These are phyloP conservation scores for Mycena galericulata DNA, from an alignment of 768 basidiomycete species.

Conservation along the genomic window DNA sequence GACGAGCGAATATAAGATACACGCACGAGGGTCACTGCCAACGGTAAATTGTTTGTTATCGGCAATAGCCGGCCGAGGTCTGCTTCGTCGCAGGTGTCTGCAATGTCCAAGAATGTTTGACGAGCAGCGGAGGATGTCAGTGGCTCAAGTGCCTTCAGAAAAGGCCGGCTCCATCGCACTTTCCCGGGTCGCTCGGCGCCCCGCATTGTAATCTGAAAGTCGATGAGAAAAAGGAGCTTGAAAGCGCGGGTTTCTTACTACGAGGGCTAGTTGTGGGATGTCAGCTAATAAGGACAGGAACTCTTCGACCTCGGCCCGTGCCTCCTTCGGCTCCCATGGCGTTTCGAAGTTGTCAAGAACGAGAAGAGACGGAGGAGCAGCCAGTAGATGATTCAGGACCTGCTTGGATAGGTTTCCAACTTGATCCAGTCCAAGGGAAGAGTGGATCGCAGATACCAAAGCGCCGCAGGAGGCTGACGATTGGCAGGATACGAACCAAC, in stretches of 20 bases:
- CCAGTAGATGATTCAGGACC: neutral
- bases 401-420: neutral
- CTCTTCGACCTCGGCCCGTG: constrained; percentile 12
- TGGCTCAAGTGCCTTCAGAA: constrained; percentile 2
- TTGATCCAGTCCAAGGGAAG: neutral
- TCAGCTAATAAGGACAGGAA: constrained; percentile 7
- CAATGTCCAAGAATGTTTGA: constrained; percentile 17
- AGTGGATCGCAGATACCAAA: neutral
- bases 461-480: neutral
- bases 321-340: constrained; percentile 5
- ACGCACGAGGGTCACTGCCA: too few species aligned
- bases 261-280: neutral
- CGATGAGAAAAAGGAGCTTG: neutral
- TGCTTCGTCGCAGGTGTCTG: neutral
- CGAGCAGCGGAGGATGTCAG: neutral
- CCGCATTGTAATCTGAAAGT: constrained; percentile 13
- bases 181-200: constrained; percentile 10
- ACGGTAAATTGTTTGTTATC: neutral
- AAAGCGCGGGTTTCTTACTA: too few species aligned
- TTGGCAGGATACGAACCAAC: constrained; percentile 16
- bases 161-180: constrained; percentile 17
- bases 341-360: constrained; percentile 21
- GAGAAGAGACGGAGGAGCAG: neutral
- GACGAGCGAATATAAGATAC: too few species aligned
- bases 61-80: neutral